A percentile compares a stretch with the other conserved stretches of the same genome.
Conservation (phyloP, 805 yeast species). For the Wickerhamomyces subpelliculosus region DNA sequence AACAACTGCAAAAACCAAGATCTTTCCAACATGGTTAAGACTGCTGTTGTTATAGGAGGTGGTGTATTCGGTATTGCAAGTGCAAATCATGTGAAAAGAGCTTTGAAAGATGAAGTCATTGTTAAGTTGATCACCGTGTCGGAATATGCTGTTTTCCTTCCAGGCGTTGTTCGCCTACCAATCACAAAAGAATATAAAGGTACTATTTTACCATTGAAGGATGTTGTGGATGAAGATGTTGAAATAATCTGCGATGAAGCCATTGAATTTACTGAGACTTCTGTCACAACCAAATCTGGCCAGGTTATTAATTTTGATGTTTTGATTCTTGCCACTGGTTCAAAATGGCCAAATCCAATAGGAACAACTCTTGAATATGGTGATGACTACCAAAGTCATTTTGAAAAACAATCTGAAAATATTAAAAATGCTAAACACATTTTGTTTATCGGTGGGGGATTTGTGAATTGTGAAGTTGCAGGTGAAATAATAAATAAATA, state of each 20-base stretch:
- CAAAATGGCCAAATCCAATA: slow-evolving; percentile 18
- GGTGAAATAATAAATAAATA: slow-evolving; percentile 19
- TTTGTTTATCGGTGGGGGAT: slow-evolving; percentile 22
- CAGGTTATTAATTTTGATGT: slow-evolving; percentile 9
- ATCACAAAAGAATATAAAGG: not conserved
- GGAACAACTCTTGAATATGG: slow-evolving; percentile 4
- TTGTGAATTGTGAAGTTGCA: slow-evolving; percentile 18
- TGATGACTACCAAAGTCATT: slow-evolving; percentile 5
- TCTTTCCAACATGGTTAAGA: not conserved
- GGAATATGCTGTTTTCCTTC: not conserved
- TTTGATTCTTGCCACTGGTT: slow-evolving; percentile 22
- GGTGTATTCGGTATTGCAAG: not conserved
- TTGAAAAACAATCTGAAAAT: slow-evolving; percentile 3
- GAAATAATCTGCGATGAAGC: slow-evolving; percentile 4
- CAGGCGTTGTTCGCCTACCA: not conserved
- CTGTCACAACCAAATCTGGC: slow-evolving; percentile 5
- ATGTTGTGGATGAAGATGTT: slow-evolving; percentile 6
- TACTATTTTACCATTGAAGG: slow-evolving; percentile 2
- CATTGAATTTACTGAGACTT: slow-evolving; percentile 1
- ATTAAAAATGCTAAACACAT: slow-evolving; percentile 15
- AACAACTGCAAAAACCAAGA: no score
- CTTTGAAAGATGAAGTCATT: no score
- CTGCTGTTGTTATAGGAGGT: not conserved
- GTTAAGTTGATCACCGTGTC: not conserved
- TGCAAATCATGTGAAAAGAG: not conserved